Base-by-base conservation (phyloP, 176 grass and related monocot genomes). In the Paspalum notatum region DNA sequence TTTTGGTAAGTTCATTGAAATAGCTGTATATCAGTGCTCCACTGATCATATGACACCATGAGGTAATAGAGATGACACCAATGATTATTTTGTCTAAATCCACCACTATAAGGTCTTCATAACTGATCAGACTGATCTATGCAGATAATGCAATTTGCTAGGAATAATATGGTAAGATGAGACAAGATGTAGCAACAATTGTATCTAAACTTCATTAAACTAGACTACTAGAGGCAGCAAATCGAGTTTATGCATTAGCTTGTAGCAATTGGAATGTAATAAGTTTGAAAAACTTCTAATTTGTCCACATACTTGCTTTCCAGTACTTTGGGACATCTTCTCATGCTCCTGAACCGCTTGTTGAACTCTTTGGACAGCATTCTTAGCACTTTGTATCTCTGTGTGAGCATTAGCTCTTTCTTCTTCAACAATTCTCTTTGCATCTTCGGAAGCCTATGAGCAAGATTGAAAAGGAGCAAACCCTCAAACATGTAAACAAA, bases 361-460 rank as follows among this genome's bases (percentile, higher is more conserved):
- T 75, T 93, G 80, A 77, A 97, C 90, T 93, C 90, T 93, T 70
- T 91, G 88, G 62, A 89, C 80, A 72, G 90, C 72, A 82, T 75
- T 72, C 72, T 70, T 93, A 50, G 93, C 83, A 80, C 75, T 85
- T 81, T 97, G 80, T 87, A 97, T 88, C 71, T 97, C 88, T 20
- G 68, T 64, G 83, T 87, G 90, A 67, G 93, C 90, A 87, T 86
- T 87, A 76, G 73, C 55, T 78, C 93, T 88, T 93, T 97, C 93
- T 82, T 97, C 93, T 71, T 97, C 90, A 86, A 93, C 93, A 75
- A 97, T 86, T 80, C 68, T 91, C 82, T 93, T 93, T 37, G 93
- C 93, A 82, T 93, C 93, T 91, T 97, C 93, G 76, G 93, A 93
- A 86, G 93, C 90, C 93, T 97, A 86, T 60, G 62, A 60, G 13